A percentile compares a stretch with the other conserved stretches of the same genome.
Conservation (phyloP, 441 rosid species). For the Populus hybrid region DNA sequence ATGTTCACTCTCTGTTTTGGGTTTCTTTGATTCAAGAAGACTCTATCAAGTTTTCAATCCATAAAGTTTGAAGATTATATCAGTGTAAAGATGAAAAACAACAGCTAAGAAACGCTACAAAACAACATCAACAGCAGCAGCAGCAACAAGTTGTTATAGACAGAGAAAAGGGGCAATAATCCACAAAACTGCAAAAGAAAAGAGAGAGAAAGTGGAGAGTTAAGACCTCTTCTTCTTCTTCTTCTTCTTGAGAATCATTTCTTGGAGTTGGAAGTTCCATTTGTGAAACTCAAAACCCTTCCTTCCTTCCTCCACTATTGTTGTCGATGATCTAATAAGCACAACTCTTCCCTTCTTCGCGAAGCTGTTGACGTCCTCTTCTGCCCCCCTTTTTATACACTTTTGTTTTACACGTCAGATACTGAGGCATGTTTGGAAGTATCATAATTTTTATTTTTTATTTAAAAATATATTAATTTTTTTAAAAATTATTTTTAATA, state of each 20-base stretch:
- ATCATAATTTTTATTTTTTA: too few relatives aligned
- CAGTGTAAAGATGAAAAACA: background rate
- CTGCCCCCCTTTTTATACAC: too few relatives aligned
- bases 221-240: background rate
- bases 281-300: too few relatives aligned
- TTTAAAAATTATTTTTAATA: too few relatives aligned
- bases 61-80: background rate
- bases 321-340: background rate
- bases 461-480: too few relatives aligned
- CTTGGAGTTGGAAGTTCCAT: background rate
- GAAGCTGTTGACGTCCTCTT: background rate
- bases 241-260: background rate
- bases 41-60: background rate
- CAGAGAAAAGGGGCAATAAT: background rate
- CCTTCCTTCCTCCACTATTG: too few relatives aligned
- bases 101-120: background rate
- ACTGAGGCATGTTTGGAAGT: too few relatives aligned
- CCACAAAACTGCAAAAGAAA: background rate
- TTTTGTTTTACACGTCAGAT: too few relatives aligned
- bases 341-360: background rate
- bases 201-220: background rate
- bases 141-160: background rate
- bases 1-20: background rate
- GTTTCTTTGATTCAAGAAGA: background rate
- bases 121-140: too few relatives aligned